A percentile compares a stretch with the other conserved stretches of the same genome.
These are phyloP conservation scores for Paspalum vaginatum DNA, from an alignment of 176 grass and related monocot species.

Conservation along the genomic window DNA sequence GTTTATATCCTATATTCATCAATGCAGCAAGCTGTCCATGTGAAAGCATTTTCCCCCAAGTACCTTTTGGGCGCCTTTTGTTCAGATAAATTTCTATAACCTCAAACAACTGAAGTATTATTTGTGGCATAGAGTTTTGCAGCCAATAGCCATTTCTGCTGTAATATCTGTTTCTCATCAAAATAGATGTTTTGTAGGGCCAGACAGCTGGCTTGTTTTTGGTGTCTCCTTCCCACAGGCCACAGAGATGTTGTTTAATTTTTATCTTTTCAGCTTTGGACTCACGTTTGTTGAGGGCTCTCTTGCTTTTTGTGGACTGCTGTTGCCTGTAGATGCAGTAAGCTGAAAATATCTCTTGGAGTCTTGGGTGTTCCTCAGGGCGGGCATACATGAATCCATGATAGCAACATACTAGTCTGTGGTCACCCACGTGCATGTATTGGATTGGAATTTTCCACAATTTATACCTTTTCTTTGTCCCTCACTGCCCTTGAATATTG, in stretches of 20 bases:
- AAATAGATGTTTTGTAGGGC: not conserved
- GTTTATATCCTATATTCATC: constrained; percentile 27
- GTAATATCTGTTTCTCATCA: not conserved
- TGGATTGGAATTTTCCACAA: constrained; percentile 7
- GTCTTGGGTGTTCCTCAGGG: not conserved
- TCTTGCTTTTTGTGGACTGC: not conserved
- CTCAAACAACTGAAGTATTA: not conserved
- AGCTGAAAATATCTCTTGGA: not conserved
- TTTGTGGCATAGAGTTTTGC: not conserved
- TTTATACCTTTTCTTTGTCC: constrained; percentile 16
- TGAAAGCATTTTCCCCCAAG: constrained; percentile 30
- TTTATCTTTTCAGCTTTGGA: not conserved
- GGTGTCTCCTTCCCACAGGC: not conserved
- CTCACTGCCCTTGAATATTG: not conserved
- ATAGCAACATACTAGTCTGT: constrained; percentile 23
- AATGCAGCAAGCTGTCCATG: constrained; percentile 29
- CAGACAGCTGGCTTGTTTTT: not conserved
- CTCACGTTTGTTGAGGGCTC: not conserved
- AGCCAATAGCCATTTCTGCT: not conserved
- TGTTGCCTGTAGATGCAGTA: not conserved
- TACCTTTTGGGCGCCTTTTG: not conserved
- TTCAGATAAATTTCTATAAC: not conserved
- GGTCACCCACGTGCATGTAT: constrained; percentile 21
- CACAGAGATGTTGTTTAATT: not conserved
- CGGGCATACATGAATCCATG: not conserved